Percentiles rank a stretch among this genome's conserved stretches.
Conservation (phyloP, 768 basidiomycete genomes). For the Coprinellus micaceus region DNA sequence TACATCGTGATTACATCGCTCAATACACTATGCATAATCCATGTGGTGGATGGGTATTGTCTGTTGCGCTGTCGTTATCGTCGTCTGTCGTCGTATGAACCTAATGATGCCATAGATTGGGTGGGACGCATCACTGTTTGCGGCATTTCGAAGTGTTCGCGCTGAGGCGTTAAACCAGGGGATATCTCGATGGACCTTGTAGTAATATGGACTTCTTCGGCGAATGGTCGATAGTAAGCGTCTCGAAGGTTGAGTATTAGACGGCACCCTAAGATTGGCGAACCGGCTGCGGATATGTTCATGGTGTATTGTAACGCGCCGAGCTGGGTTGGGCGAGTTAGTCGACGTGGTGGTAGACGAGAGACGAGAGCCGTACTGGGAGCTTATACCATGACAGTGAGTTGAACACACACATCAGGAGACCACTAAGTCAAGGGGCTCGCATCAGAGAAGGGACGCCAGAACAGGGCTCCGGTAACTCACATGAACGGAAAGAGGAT, state of each 20-base stretch:
- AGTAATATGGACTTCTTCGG: constrained; percentile 3
- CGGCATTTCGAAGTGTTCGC: not conserved
- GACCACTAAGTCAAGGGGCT: not conserved
- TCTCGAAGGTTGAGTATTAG: constrained; percentile 22
- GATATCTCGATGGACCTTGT: not conserved
- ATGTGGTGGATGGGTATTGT: too few species aligned
- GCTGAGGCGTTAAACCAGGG: not conserved
- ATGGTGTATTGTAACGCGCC: constrained; percentile 8
- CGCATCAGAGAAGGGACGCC: not conserved
- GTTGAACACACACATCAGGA: constrained; percentile 1
- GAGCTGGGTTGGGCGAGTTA: not conserved
- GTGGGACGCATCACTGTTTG: not conserved
- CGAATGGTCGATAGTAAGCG: constrained; percentile 20
- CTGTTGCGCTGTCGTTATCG: too few species aligned
- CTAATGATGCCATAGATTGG: too few species aligned
- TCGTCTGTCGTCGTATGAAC: too few species aligned
- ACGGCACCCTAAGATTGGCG: constrained; percentile 17
- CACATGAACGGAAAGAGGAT: constrained; percentile 14
- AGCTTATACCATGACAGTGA: constrained; percentile 1
- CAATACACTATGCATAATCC: too few species aligned
- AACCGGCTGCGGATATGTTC: constrained; percentile 7
- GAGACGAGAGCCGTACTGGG: not conserved
- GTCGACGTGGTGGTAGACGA: not conserved
- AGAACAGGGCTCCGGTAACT: not conserved
- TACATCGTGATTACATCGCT: too few species aligned